phyloP scores from a whole-genome alignment of 2,329 filamentous ascomycete genomes.

The Westerdykella ornata region DNA sequence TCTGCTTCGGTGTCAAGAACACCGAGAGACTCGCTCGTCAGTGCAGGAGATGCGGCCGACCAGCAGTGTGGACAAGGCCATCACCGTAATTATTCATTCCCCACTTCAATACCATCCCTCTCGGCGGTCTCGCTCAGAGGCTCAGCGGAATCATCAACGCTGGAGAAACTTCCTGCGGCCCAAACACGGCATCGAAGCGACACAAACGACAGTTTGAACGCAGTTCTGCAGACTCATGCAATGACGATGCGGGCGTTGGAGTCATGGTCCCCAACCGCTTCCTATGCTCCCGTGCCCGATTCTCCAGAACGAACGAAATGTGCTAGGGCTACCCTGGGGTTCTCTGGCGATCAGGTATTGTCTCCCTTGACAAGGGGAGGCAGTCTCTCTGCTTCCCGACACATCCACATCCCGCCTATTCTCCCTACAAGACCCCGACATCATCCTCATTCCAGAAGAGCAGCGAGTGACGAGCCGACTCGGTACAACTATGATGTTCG shows the following conservation, averaged over 20 bases:
- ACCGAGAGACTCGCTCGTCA: conserved; percentile 12
- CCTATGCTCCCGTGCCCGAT: conserved; percentile 5
- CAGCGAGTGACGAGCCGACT: background rate
- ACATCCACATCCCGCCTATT: conserved; percentile 14
- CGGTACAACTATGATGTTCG: background rate
- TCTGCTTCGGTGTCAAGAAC: conserved; percentile 6
- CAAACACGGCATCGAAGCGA: conserved; percentile 11
- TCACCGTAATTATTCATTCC: too few relatives aligned
- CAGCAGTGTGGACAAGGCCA: too few relatives aligned
- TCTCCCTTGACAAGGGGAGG: background rate
- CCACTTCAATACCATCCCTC: too few relatives aligned
- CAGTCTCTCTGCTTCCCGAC: conserved; percentile 12
- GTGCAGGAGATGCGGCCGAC: too few relatives aligned
- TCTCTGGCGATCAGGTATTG: too few relatives aligned
- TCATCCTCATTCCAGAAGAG: too few relatives aligned
- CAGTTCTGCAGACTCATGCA: conserved; percentile 26
- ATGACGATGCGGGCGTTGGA: conserved; percentile 22
- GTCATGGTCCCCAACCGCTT: conserved; percentile 11
- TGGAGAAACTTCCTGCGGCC: background rate
- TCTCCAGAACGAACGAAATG: background rate
- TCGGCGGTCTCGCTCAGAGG: too few relatives aligned
- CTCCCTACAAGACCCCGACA: conserved; percentile 1
- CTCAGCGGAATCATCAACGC: too few relatives aligned
- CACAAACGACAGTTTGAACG: conserved; percentile 21
- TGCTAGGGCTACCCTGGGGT: too few relatives aligned